Evolutionary conservation across 2,329 filamentous ascomycete species (phyloP).

Genomic region (Aureobasidium leucospermi): DNA sequence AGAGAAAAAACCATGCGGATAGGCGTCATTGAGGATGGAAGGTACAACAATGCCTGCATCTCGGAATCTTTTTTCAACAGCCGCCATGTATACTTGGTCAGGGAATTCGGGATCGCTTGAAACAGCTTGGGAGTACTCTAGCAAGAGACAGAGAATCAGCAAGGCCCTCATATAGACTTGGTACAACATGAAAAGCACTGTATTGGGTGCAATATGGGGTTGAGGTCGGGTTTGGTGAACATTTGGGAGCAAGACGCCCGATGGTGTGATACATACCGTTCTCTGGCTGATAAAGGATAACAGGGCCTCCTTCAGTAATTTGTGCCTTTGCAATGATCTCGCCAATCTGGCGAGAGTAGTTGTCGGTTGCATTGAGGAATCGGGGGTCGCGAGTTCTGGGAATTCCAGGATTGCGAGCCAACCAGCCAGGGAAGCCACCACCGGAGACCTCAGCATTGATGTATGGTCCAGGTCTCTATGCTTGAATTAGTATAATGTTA

Average conservation of each 20-base stretch:
- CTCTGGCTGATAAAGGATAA: conserved; percentile 73
- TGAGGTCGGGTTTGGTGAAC: neutral
- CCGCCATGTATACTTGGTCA: conserved; percentile 61
- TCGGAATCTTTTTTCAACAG: conserved; percentile 61
- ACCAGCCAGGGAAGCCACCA: conserved; percentile 75
- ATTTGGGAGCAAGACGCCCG: neutral
- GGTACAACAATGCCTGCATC: conserved; percentile 53
- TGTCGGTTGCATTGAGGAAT: conserved; percentile 60
- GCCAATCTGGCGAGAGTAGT: conserved; percentile 40
- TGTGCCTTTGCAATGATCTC: conserved; percentile 65
- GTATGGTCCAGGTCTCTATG: conserved; percentile 54
- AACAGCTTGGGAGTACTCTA: neutral
- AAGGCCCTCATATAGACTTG: too few relatives aligned
- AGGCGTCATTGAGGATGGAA: conserved; percentile 56
- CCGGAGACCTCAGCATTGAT: conserved; percentile 73
- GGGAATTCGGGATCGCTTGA: conserved; percentile 43
- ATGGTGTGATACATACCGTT: conserved; percentile 54
- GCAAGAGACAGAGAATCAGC: too few relatives aligned
- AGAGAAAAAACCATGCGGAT: too few relatives aligned
- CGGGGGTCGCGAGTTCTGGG: conserved; percentile 56
- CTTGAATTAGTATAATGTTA: neutral
- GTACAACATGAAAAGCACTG: too few relatives aligned
- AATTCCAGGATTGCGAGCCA: conserved; percentile 58
- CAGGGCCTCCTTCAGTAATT: conserved; percentile 74
- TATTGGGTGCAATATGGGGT: too few relatives aligned